Evolutionary conservation across 192 early-diverging fungal genomes (phyloP), one percentile per base, ranked within the genome.

Genomic region (Coemansia sp.): DNA sequence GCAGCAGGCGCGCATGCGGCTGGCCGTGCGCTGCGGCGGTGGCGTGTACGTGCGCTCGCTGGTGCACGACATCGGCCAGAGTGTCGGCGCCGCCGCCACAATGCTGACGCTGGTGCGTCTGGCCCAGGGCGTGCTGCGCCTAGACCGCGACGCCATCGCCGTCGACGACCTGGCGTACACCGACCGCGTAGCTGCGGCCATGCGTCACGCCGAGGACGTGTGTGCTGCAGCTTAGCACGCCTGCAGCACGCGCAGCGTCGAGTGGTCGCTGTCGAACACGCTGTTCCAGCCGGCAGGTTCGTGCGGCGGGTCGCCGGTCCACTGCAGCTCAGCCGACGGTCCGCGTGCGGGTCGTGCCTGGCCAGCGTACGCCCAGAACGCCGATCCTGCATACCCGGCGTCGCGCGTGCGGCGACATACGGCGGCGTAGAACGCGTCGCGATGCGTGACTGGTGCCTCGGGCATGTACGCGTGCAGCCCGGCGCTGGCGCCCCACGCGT

Each of bases 31-130:
- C 30, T 83, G 86, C 53, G 81, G 85, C 25, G 83, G 87, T 25
- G 89, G 89, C 21, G 85, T 86, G 12, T 91, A 91, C 69, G 81
- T 91, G 47, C 71, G 89, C 8, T 86, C 84, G 39, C 62, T 91
- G 23, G 71, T 91, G n/a, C 57, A 87, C 50, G 88, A 91, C 45
- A 49, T 91, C 37, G 87, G 84, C 9, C 42, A 63, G 17, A 43
- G 46, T 0, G 47, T 90, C 22, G 84, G 82, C 9, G 82, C 80
- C 12, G 78, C 65, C 0, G 89, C 85, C 0, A 74, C 83, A 30
- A 87, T 90, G 84, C 69, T 80, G 4, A 81, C 74, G 27, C 71
- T 91, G 14, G 55, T 84, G 27, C 55, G 89, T 42, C 77, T 71
- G 40, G 65, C 85, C 41, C 87, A 90, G 55, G 83, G 84, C 0